Conservation (phyloP, 2,329 filamentous ascomycete genomes). For the Hansfordia pulvinata region DNA sequence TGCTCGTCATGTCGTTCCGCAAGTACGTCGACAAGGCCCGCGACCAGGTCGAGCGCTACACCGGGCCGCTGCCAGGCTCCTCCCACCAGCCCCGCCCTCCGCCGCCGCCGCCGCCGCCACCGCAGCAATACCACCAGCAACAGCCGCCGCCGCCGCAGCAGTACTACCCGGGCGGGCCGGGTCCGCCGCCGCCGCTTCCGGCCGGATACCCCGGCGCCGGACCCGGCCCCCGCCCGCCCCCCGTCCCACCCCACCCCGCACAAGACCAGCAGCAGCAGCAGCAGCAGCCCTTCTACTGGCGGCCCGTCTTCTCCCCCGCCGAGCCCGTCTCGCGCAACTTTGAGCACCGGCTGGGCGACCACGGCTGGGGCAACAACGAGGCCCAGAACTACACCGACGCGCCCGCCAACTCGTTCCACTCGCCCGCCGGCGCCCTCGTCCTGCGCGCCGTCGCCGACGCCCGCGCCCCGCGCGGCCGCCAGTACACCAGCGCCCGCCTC, state of each 20-base stretch:
- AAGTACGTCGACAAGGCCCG: no score
- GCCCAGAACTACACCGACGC: constrained; percentile 40
- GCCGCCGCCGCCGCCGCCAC: no score
- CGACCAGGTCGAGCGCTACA: no score
- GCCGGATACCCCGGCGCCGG: constrained; percentile 7
- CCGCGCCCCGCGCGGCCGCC: constrained; percentile 17
- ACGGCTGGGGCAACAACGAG: constrained; percentile 48
- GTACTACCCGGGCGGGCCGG: no score
- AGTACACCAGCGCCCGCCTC: constrained; percentile 41
- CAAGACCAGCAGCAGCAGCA: constrained; percentile 7
- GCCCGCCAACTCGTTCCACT: constrained; percentile 38
- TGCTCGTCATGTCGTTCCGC: no score
- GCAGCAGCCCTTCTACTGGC: constrained; percentile 30
- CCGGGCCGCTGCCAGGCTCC: no score
- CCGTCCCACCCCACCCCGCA: constrained; percentile 12
- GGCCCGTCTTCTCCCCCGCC: constrained; percentile 31
- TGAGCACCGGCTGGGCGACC: constrained; percentile 35
- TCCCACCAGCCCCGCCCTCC: no score
- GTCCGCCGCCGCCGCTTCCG: no score
- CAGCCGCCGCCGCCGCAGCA: no score
- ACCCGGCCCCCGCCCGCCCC: constrained; percentile 13
- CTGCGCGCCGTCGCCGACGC: constrained; percentile 32
- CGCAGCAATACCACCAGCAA: no score
- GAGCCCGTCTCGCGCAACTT: constrained; percentile 35
- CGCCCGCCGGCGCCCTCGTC: constrained; percentile 34